A percentile compares a stretch with the other conserved stretches of the same genome.
Conservation (phyloP, 139 green algal genomes). For the Chlamydomonas sp. region DNA sequence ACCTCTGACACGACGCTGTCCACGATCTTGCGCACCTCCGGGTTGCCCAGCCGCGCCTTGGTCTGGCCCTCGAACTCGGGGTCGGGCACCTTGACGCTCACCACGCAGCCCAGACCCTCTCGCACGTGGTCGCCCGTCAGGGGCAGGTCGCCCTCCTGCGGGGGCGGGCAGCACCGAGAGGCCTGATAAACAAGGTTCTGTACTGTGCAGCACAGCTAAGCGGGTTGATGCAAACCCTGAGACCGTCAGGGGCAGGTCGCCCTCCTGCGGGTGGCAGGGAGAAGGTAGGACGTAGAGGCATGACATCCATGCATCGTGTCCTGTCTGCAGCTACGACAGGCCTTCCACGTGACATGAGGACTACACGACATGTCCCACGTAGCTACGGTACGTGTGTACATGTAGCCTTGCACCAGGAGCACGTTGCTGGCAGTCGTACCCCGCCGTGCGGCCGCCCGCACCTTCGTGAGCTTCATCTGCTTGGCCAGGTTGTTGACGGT, state of each 20-base stretch:
- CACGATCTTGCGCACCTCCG: slow-evolving; percentile 87
- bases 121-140: slow-evolving; percentile 88
- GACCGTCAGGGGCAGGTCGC: slow-evolving; percentile 40
- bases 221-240: no score
- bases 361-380: no score
- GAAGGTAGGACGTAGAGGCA: background rate
- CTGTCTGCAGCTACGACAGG: no score
- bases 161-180: background rate
- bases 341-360: no score
- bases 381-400: no score
- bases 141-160: slow-evolving; percentile 28
- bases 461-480: slow-evolving; percentile 77
- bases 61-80: slow-evolving; percentile 99
- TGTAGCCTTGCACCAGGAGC: no score
- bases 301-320: no score
- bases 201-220: no score
- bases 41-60: slow-evolving; percentile 96
- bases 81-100: slow-evolving; percentile 84
- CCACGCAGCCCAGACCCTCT: slow-evolving; percentile 81
- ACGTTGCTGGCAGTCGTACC: no score
- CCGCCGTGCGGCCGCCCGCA: background rate
- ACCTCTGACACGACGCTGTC: slow-evolving; percentile 73
- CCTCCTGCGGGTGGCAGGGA: slow-evolving; percentile 5
- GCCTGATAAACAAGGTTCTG: no score
- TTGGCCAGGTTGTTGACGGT: slow-evolving; percentile 79